Evolutionary conservation across 352 stramenopile genomes (phyloP).

Genomic region (Phytopythium sindhum): DNA sequence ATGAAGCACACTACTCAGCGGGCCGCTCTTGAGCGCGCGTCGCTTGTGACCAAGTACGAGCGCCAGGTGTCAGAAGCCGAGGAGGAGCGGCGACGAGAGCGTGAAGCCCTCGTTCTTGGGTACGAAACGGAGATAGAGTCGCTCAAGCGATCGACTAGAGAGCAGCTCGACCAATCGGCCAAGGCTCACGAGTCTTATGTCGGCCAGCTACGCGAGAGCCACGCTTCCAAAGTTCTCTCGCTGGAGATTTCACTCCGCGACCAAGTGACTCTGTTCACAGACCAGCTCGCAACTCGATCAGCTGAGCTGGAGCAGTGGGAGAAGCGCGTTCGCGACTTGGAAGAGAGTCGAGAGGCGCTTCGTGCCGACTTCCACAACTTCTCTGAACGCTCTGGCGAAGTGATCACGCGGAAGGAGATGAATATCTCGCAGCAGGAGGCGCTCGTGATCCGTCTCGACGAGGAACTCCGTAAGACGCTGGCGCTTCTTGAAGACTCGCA

Average conservation of each 20-base stretch:
- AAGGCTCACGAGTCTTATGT: constrained; percentile 27
- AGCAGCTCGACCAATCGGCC: constrained; percentile 28
- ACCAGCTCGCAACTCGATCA: constrained; percentile 19
- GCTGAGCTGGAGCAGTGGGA: constrained; percentile 19
- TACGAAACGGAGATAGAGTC: constrained; percentile 53
- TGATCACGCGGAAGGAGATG: constrained; percentile 39
- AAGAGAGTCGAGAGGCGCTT: constrained; percentile 18
- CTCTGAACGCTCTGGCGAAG: constrained; percentile 18
- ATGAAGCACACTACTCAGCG: constrained; percentile 11
- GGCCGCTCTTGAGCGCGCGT: constrained; percentile 12
- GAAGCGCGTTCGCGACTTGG: constrained; percentile 19
- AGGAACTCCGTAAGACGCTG: constrained; percentile 16
- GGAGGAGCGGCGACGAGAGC: constrained; percentile 18
- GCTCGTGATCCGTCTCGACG: constrained; percentile 21
- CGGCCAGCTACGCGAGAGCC: constrained; percentile 38
- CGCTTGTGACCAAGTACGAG: constrained; percentile 26
- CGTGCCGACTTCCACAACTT: constrained; percentile 10
- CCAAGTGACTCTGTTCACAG: constrained; percentile 23
- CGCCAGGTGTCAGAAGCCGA: constrained; percentile 15
- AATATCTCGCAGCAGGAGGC: constrained; percentile 29
- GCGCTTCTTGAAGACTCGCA: constrained; percentile 21
- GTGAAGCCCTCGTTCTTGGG: constrained; percentile 22
- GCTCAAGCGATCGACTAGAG: constrained; percentile 26
- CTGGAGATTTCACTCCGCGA: constrained; percentile 51
- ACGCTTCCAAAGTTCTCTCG: constrained; percentile 31